Base-by-base conservation (phyloP, 2,329 filamentous ascomycete species). In the Talaromyces atroroseus region DNA sequence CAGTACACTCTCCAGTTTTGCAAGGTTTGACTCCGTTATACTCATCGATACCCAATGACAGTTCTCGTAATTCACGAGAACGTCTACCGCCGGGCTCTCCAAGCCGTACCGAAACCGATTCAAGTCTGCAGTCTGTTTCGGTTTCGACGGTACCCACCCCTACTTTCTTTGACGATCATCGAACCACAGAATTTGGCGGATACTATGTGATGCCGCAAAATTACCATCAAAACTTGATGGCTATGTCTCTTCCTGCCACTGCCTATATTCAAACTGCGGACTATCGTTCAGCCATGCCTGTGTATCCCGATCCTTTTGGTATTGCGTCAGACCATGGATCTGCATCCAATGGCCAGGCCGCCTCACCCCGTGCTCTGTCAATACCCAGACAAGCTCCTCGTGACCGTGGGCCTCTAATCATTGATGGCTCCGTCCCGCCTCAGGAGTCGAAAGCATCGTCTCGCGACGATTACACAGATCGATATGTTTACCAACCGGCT, bases 161-260 rank as follows among this genome's bases (percentile, higher is more conserved):
- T 10, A 64, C 65, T 2, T 72, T 66, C 34, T 60, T 66, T 52
- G 74, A 75, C 57, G 74, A 75, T 53, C 69, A 60, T 55, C 64
- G 71, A 46, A 61, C 69, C 10, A 65, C 72, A n/a, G 76, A 78
- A 49, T 76, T 75, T 60, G 64, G 76, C 59, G 71, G 74, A 21
- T 78, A 78, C 61, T 78, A 77, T 61, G 62, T 78, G 40, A 72
- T 74, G 23, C 76, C 76, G 49, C 59, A 74, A 46, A 71, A 74
- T 54, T 74, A 73, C 60, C 71, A 74, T 54, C 71, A 74, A 23
- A 71, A 67, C 32, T 63, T 68, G 5, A 68, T 74, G 58, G 58
- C 73, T 18, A 70, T 74, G 20, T 70, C 73, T 16, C 58, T 74
- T 10, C 65, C 73, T 12, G 61, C 70, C 7, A 64, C 72, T 40